A percentile compares a stretch with the other conserved stretches of the same genome.
Evolutionary conservation across 2,329 filamentous ascomycete species (phyloP).

Genomic region (Zymoseptoria crescenta): DNA sequence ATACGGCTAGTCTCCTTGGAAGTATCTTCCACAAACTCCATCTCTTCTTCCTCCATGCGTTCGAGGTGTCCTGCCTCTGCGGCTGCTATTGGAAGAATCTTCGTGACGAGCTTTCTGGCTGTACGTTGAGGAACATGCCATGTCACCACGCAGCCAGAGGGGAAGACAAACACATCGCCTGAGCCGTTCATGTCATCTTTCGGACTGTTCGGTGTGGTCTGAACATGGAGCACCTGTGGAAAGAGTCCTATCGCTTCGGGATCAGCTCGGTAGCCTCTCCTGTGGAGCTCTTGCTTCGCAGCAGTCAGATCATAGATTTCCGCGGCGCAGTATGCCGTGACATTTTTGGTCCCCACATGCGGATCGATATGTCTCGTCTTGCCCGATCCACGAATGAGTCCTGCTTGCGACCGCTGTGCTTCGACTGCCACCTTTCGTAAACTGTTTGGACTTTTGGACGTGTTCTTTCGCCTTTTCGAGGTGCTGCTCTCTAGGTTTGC

Average conservation of each 20-base stretch:
- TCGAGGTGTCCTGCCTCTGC: constrained; percentile 60
- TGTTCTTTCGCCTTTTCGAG: constrained; percentile 42
- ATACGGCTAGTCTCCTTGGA: constrained; percentile 67
- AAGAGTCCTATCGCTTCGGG: constrained; percentile 54
- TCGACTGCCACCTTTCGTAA: constrained; percentile 79
- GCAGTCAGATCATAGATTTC: constrained; percentile 56
- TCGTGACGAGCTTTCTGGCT: constrained; percentile 60
- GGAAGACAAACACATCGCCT: constrained; percentile 92
- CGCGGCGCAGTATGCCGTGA: constrained; percentile 61
- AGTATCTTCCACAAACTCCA: constrained; percentile 76
- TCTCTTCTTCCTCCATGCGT: constrained; percentile 74
- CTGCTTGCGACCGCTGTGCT: constrained; percentile 56
- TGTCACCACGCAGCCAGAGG: constrained; percentile 84
- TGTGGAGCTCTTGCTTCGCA: constrained; percentile 50
- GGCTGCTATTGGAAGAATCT: constrained; percentile 66
- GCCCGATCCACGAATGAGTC: constrained; percentile 43
- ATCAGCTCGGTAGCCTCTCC: constrained; percentile 55
- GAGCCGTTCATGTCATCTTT: constrained; percentile 28
- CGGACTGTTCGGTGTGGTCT: constrained; percentile 31
- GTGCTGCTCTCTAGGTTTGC: constrained; percentile 5
- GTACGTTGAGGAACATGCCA: constrained; percentile 79
- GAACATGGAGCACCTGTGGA: constrained; percentile 58
- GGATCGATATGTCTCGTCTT: constrained; percentile 39
- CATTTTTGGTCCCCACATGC: constrained; percentile 40
- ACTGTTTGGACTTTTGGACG: constrained; percentile 49